A percentile compares a stretch with the other conserved stretches of the same genome.
Conservation (phyloP, 768 basidiomycete species). For the Omphalotus guepiniiformis region DNA sequence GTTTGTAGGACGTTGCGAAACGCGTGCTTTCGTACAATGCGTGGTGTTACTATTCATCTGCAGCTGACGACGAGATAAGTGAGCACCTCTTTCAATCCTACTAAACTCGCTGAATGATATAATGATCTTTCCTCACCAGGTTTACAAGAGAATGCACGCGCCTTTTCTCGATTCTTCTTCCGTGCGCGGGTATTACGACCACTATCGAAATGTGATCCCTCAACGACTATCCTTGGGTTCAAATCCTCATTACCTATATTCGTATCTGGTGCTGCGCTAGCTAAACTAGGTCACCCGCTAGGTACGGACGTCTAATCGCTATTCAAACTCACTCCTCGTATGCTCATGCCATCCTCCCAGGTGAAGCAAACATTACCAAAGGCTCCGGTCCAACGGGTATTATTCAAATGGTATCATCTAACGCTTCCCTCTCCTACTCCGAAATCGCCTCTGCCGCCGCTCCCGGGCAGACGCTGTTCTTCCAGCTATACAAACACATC, state of each 20-base stretch:
- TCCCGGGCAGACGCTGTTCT: conserved; percentile 64
- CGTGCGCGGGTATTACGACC: conserved; percentile 74
- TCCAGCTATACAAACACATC: conserved; percentile 83
- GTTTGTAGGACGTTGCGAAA: conserved; percentile 59
- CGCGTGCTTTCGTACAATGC: conserved; percentile 72
- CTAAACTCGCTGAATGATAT: neutral
- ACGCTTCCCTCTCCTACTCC: conserved; percentile 64
- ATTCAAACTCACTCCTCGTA: neutral
- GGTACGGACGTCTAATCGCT: conserved; percentile 1
- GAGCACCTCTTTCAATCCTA: conserved; percentile 19
- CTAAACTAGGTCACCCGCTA: conserved; percentile 78
- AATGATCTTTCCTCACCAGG: conserved; percentile 16
- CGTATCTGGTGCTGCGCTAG: conserved; percentile 78
- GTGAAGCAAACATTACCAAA: conserved; percentile 78
- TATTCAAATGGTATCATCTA: conserved; percentile 83
- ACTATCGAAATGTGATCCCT: conserved; percentile 60
- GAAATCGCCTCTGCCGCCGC: conserved; percentile 60
- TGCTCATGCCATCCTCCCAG: conserved; percentile 26
- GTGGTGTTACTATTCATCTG: conserved; percentile 80
- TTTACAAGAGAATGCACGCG: conserved; percentile 68
- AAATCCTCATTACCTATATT: conserved; percentile 75
- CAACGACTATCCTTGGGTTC: conserved; percentile 71
- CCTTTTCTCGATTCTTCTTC: conserved; percentile 85
- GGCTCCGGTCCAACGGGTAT: conserved; percentile 66
- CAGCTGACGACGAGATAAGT: conserved; percentile 84